A percentile compares a stretch with the other conserved stretches of the same genome.
phyloP scores from a whole-genome alignment of 225 moss, liverwort and hornwort species.

The Bryoerythrophyllum caledonicum region DNA sequence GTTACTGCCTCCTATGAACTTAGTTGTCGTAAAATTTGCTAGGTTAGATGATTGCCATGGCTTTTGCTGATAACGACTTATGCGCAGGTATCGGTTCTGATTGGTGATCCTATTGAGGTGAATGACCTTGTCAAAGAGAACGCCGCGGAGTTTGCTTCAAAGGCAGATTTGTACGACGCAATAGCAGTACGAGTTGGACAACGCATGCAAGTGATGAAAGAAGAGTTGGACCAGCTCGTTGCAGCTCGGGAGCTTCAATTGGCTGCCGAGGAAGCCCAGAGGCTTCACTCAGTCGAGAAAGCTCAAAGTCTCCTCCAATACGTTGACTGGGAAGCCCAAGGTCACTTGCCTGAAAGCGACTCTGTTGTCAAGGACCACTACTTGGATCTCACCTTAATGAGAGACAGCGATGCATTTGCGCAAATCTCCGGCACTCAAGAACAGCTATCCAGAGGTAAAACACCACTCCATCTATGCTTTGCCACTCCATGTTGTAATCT shows the following conservation, averaged over 20 bases:
- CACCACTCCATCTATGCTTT: background rate
- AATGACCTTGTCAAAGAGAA: conserved; percentile 74
- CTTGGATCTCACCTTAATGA: conserved; percentile 23
- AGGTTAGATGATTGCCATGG: background rate
- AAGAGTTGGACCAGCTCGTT: conserved; percentile 74
- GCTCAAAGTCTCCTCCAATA: conserved; percentile 75
- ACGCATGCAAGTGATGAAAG: conserved; percentile 76
- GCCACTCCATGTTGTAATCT: background rate
- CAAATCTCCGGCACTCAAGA: conserved; percentile 34
- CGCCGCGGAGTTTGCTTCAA: conserved; percentile 48
- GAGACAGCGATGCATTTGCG: conserved; percentile 28
- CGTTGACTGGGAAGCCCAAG: conserved; percentile 94
- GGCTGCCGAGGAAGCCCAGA: conserved; percentile 35
- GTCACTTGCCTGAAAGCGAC: conserved; percentile 56
- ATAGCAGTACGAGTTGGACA: conserved; percentile 78
- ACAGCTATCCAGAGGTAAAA: conserved; percentile 29
- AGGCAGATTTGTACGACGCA: conserved; percentile 82
- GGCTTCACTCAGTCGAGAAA: conserved; percentile 53
- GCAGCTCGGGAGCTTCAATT: conserved; percentile 43
- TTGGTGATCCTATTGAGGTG: conserved; percentile 87
- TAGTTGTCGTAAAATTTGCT: background rate
- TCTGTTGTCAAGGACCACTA: conserved; percentile 30
- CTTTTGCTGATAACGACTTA: conserved; percentile 4
- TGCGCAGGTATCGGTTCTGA: conserved; percentile 71
- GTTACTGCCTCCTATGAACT: too few species aligned